Conservation (phyloP, 2,329 filamentous ascomycete species). For the Penicillium sp. region DNA sequence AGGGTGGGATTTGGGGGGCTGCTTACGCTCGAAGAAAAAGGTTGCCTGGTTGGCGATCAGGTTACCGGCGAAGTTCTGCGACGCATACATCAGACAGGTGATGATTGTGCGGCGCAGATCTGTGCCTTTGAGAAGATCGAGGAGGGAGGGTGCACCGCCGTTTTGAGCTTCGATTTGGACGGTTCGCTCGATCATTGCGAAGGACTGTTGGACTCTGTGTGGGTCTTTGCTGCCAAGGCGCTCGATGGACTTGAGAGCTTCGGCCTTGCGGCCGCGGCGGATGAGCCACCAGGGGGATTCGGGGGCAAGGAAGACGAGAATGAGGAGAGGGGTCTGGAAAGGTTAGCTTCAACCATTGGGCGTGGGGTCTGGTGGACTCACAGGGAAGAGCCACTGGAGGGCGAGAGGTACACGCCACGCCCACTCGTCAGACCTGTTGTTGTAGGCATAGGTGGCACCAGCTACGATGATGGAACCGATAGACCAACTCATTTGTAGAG, state of each 20-base stretch:
- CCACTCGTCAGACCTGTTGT: slow-evolving; percentile 23
- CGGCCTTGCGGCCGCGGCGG: slow-evolving; percentile 26
- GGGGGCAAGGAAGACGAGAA: slow-evolving; percentile 30
- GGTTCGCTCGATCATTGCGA: slow-evolving; percentile 37
- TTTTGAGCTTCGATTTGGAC: slow-evolving; percentile 33
- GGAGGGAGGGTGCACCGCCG: slow-evolving; percentile 27
- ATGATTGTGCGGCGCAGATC: slow-evolving; percentile 34
- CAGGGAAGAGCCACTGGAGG: slow-evolving; percentile 34
- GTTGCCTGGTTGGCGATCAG: slow-evolving; percentile 64
- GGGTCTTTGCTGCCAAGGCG: slow-evolving; percentile 22
- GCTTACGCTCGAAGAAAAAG: slow-evolving; percentile 56
- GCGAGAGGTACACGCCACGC: slow-evolving; percentile 30
- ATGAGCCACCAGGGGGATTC: slow-evolving; percentile 34
- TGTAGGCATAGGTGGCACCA: slow-evolving; percentile 25
- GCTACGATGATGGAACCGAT: slow-evolving; percentile 33
- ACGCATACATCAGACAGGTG: slow-evolving; percentile 34
- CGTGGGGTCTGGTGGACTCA: slow-evolving; percentile 10
- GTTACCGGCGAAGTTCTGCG: slow-evolving; percentile 59
- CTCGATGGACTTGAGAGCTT: slow-evolving; percentile 26
- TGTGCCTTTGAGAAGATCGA: slow-evolving; percentile 36
- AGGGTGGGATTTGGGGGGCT: not conserved
- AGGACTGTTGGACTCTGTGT: slow-evolving; percentile 20
- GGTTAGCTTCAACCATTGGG: slow-evolving; percentile 2
- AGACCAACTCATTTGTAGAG: slow-evolving; percentile 33
- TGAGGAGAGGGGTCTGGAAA: slow-evolving; percentile 28